These are phyloP conservation scores for Ogataea degrootiae DNA, from an alignment of 805 yeast genomes.

Conservation along the genomic window DNA sequence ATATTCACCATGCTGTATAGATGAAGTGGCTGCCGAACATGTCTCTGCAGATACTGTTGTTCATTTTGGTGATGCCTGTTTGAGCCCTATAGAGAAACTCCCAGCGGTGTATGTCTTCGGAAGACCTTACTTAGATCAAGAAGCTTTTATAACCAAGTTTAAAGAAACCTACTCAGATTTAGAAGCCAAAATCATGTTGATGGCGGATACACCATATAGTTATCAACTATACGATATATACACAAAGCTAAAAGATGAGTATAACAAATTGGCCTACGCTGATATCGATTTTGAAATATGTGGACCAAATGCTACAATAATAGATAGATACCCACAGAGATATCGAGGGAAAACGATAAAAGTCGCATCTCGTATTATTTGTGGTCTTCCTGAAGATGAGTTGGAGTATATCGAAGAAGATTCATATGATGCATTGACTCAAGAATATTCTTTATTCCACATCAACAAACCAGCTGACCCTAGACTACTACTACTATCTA, in stretches of 20 bases:
- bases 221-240: slow-evolving; percentile 38
- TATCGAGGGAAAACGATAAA: slow-evolving; percentile 7
- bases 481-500: slow-evolving; percentile 65
- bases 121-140: slow-evolving; percentile 49
- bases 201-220: slow-evolving; percentile 73
- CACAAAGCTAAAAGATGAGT: slow-evolving; percentile 27
- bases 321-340: slow-evolving; percentile 18
- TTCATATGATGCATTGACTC: slow-evolving; percentile 28
- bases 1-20: slow-evolving; percentile 92
- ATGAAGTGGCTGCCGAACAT: slow-evolving; percentile 95
- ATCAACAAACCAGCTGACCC: slow-evolving; percentile 75
- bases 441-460: slow-evolving; percentile 60
- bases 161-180: slow-evolving; percentile 35
- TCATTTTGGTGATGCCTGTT: slow-evolving; percentile 94
- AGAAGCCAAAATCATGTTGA: slow-evolving; percentile 47
- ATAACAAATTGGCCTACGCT: slow-evolving; percentile 34
- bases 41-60: slow-evolving; percentile 79
- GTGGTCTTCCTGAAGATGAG: slow-evolving; percentile 21
- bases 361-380: slow-evolving; percentile 31
- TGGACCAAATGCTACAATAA: slow-evolving; percentile 19
- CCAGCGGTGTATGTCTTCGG: slow-evolving; percentile 81
- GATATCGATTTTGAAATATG: slow-evolving; percentile 31
- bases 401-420: slow-evolving; percentile 20
- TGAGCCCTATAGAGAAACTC: slow-evolving; percentile 70
- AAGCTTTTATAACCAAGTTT: slow-evolving; percentile 36